phyloP scores from a whole-genome alignment of 805 yeast species.

The Suhomyces kilbournensis region DNA sequence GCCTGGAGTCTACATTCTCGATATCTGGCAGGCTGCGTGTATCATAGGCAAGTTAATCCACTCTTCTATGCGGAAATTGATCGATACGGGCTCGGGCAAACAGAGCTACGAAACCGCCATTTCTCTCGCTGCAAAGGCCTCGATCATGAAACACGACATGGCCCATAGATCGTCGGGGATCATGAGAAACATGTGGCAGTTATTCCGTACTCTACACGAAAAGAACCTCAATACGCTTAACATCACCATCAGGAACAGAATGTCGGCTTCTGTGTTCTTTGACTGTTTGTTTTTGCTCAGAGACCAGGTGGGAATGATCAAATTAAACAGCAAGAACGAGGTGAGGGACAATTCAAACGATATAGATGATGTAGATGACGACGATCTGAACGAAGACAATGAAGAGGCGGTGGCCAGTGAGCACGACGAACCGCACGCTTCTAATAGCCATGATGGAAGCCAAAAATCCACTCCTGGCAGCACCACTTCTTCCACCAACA shows the following conservation, averaged over 20 bases:
- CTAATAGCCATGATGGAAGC: conserved; percentile 12
- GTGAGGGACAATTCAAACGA: conserved; percentile 10
- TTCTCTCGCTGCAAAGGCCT: conserved; percentile 68
- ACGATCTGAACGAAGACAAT: conserved; percentile 14
- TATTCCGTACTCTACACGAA: conserved; percentile 66
- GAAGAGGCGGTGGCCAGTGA: conserved; percentile 23
- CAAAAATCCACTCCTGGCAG: conserved; percentile 39
- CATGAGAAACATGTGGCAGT: conserved; percentile 91
- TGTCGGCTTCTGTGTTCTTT: conserved; percentile 90
- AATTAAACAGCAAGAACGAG: conserved; percentile 41
- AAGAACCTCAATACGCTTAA: conserved; percentile 39
- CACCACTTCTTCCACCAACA: conserved; percentile 29
- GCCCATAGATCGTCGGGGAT: conserved; percentile 91
- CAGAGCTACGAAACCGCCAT: conserved; percentile 66
- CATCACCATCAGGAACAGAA: conserved; percentile 71
- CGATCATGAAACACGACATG: conserved; percentile 86
- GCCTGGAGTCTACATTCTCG: conserved; percentile 78
- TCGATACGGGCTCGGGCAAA: conserved; percentile 73
- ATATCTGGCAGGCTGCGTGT: conserved; percentile 90
- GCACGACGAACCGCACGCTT: conserved; percentile 3
- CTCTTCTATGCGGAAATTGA: conserved; percentile 62
- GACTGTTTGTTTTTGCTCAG: conserved; percentile 84
- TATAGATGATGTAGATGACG: conserved; percentile 18
- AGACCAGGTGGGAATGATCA: conserved; percentile 85
- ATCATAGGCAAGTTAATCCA: conserved; percentile 76